phyloP scores from a whole-genome alignment of 805 yeast species.

The Phaffomyces thermotolerans region DNA sequence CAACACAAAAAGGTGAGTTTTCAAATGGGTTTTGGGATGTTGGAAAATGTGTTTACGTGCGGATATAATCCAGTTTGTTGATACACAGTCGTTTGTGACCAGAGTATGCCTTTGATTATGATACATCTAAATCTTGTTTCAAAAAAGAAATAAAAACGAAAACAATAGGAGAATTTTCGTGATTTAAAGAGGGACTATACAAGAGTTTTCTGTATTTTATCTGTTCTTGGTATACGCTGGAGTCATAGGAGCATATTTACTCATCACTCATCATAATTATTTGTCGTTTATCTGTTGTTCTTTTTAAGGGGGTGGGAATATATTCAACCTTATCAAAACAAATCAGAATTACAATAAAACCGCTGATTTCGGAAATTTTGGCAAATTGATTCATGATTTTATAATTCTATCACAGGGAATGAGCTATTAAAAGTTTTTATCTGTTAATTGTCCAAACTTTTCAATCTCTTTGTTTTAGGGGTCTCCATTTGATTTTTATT shows the following conservation, averaged over 20 bases:
- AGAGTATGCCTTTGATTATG: too few relatives aligned
- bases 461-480: too few relatives aligned
- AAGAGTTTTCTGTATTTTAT: not conserved
- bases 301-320: not conserved
- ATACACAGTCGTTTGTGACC: too few relatives aligned
- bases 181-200: not conserved
- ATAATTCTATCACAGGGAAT: too few relatives aligned
- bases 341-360: not conserved
- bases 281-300: not conserved
- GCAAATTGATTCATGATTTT: too few relatives aligned
- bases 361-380: not conserved
- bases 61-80: too few relatives aligned
- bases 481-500: not conserved
- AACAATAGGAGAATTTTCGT: not conserved
- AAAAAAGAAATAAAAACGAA: not conserved
- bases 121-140: too few relatives aligned
- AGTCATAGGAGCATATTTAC: not conserved
- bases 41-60: too few relatives aligned
- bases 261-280: not conserved
- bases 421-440: too few relatives aligned
- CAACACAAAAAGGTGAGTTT: conserved; percentile 1
- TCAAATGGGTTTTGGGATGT: too few relatives aligned
- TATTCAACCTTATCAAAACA: not conserved
- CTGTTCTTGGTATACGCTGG: not conserved
- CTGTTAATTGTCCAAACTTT: too few relatives aligned